These are phyloP conservation scores for Strigomonas culicis DNA, from an alignment of 208 protist species.

Conservation along the genomic window DNA sequence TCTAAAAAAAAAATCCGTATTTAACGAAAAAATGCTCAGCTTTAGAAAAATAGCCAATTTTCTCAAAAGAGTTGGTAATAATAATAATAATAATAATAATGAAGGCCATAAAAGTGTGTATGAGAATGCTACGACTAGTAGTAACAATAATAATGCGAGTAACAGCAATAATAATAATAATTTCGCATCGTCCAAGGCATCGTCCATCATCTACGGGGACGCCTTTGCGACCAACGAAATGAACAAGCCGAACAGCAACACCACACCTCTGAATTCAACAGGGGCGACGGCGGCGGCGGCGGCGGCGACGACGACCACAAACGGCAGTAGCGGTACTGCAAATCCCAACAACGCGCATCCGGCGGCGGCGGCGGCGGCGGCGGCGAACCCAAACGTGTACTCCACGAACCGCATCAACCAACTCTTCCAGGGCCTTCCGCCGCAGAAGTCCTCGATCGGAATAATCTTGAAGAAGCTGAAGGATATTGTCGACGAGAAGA, in stretches of 20 bases:
- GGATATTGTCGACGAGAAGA: too few species aligned
- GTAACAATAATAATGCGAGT: slow-evolving; percentile 5
- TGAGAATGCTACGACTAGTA: background rate
- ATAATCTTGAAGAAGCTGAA: too few species aligned
- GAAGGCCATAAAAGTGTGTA: background rate
- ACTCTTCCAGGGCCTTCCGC: too few species aligned
- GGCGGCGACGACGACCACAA: slow-evolving; percentile 16
- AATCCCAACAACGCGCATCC: too few species aligned
- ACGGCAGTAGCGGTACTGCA: slow-evolving; percentile 7
- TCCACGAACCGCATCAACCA: background rate
- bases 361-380: background rate
- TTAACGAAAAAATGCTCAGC: slow-evolving; percentile 35
- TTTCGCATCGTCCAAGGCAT: too few species aligned
- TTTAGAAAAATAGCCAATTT: slow-evolving; percentile 51
- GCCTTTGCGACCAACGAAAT: too few species aligned
- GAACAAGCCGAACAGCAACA: too few species aligned
- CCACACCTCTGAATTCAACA: too few species aligned
- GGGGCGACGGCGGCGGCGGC: too few species aligned
- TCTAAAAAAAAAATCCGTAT: background rate
- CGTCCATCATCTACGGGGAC: too few species aligned
- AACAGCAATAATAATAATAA: too few species aligned
- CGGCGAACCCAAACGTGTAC: background rate
- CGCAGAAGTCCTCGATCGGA: too few species aligned
- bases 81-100: slow-evolving; percentile 2
- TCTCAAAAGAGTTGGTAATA: slow-evolving; percentile 38